Base-by-base conservation (phyloP, 1,139 yeast genomes). In the Geotrichum klebahnii region DNA sequence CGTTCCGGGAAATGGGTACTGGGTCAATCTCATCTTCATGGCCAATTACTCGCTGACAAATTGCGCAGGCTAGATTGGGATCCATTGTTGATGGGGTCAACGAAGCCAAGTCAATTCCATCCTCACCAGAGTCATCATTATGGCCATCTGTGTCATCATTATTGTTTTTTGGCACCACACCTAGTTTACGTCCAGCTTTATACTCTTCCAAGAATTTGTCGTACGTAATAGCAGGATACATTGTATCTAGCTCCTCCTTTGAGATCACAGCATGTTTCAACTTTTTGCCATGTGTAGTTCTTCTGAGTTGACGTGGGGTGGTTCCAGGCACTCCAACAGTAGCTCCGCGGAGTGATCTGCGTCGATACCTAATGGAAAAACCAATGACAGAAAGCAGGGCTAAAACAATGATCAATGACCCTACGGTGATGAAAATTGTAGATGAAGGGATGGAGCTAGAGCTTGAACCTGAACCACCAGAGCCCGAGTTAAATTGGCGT, bases 191-290 rank as follows among this genome's bases (percentile, higher is more conserved):
- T 14, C 14, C 16, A 38, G 28, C 38, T 3, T 38, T 24, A 33
- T 38, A 38, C 10, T 38, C 33, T 3, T n/a, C 22, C 22, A 38
- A n/a, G 28, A 38, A 38, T 23, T 38, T 16, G 33, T 24, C 19
- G 22, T 38, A 38, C 22, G 42, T 22, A 8, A 14, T n/a, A n/a
- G 51, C 51, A 3, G 51, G 51, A 22, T 42, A 48, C 47, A 42
- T 48, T 14, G 36, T 44, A n/a, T 48, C 47, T 4, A 48, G 47
- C 31, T 48, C 46, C 4, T 16, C 40, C n/a, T 14, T 31, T 16
- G 24, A 9, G 2, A 32, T 10, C n/a, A 20, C 40, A 37, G 20
- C 34, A 32, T 17, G 37, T 24, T 46, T 28, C 24, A 14, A 6
- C 10, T 1, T 41, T 4, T 5, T 4, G 36, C 28, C 19, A 2